Conservation (phyloP, 257 asterid genomes). For the Mentha longifolia region DNA sequence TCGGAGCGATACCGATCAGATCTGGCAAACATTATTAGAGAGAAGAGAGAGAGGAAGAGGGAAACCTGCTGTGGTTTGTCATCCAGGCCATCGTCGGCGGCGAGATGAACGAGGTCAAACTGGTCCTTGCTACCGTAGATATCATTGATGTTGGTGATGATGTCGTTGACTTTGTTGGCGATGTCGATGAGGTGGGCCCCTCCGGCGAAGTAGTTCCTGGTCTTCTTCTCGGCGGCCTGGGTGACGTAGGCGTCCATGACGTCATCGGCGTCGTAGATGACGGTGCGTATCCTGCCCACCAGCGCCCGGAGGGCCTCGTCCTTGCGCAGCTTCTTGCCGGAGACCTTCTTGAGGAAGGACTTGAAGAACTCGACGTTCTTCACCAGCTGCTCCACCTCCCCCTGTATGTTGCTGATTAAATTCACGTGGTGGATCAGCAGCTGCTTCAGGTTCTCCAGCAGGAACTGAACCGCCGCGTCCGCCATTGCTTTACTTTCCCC, state of each 20-base stretch:
- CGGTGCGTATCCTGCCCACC: neutral
- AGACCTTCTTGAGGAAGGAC: slow-evolving; percentile 27
- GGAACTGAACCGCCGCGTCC: slow-evolving; percentile 14
- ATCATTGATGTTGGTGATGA: neutral
- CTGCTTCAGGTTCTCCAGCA: slow-evolving; percentile 36
- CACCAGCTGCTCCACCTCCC: slow-evolving; percentile 25
- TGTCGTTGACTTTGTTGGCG: slow-evolving; percentile 9
- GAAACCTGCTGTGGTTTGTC: neutral
- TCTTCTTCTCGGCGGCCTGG: neutral
- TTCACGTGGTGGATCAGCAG: slow-evolving; percentile 24
- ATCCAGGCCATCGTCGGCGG: neutral
- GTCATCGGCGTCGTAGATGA: neutral
- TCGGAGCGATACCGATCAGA: too few relatives aligned
- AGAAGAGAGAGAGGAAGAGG: neutral
- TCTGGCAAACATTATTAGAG: neutral
- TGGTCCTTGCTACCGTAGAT: slow-evolving; percentile 13
- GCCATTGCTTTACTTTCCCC: neutral
- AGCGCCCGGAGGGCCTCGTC: slow-evolving; percentile 17
- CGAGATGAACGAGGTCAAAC: neutral
- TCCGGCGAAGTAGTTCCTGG: neutral
- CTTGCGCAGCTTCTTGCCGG: slow-evolving; percentile 10
- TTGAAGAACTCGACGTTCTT: slow-evolving; percentile 27
- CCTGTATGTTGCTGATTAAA: neutral
- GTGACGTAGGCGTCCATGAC: neutral
- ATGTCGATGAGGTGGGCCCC: neutral